Conservation (phyloP, 495 filamentous ascomycete genomes). For the Trichoderma parareesei region DNA sequence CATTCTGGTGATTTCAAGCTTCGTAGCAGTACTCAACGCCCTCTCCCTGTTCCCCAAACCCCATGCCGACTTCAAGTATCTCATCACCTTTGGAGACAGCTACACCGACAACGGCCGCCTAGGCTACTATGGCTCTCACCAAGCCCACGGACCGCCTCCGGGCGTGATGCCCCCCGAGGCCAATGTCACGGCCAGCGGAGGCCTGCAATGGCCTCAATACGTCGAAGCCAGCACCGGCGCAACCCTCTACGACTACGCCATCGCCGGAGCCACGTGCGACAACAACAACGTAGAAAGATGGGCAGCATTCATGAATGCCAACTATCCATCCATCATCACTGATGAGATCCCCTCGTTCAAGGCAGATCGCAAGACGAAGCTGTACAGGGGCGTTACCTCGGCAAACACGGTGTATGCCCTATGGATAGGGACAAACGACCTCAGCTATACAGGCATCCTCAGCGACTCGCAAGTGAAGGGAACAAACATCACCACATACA, state of each 20-base stretch:
- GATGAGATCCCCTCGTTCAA: constrained; percentile 64
- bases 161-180: constrained; percentile 40
- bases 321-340: constrained; percentile 53
- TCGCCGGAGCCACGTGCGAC: constrained; percentile 60
- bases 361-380: constrained; percentile 40
- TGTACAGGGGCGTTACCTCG: constrained; percentile 42
- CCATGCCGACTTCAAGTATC: constrained; percentile 19
- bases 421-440: constrained; percentile 76
- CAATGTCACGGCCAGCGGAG: constrained; percentile 49
- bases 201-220: constrained; percentile 59
- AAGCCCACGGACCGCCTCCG: constrained; percentile 51
- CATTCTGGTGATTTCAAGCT: background rate
- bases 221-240: constrained; percentile 46
- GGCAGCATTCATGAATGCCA: constrained; percentile 36
- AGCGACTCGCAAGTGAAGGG: constrained; percentile 50
- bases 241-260: constrained; percentile 65
- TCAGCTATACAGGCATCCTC: constrained; percentile 55
- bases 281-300: constrained; percentile 52
- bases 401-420: constrained; percentile 61
- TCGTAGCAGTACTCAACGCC: background rate
- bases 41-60: background rate
- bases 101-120: constrained; percentile 65
- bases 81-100: constrained; percentile 59
- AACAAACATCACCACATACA: constrained; percentile 52
- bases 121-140: constrained; percentile 48